Evolutionary conservation across 805 yeast species (phyloP).

Genomic region (Helenozyma baotianmanensis): DNA sequence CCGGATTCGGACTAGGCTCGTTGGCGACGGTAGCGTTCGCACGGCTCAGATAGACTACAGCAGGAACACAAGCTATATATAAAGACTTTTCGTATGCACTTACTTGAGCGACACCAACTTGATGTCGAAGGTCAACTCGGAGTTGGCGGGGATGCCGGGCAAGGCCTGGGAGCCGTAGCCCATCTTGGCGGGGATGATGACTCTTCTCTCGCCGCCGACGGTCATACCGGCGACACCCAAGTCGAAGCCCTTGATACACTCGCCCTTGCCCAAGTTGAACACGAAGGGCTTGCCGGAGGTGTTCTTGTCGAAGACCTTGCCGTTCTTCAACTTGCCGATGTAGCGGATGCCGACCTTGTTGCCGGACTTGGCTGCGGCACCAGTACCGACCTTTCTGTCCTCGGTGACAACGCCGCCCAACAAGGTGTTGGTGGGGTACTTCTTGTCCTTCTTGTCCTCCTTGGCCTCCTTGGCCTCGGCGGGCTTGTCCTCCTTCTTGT

Average conservation of each 20-base stretch:
- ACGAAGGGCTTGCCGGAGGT: slow-evolving; percentile 94
- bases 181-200: slow-evolving; percentile 90
- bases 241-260: slow-evolving; percentile 98
- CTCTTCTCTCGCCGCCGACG: slow-evolving; percentile 98
- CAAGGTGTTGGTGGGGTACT: slow-evolving; percentile 69
- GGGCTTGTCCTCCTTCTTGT: slow-evolving; percentile 14
- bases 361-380: slow-evolving; percentile 82
- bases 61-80: no score
- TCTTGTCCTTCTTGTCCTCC: slow-evolving; percentile 28
- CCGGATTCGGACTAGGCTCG: slow-evolving; percentile 11
- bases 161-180: slow-evolving; percentile 93
- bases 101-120: slow-evolving; percentile 88
- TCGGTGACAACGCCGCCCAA: slow-evolving; percentile 92
- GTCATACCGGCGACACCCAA: slow-evolving; percentile 98
- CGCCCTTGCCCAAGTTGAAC: slow-evolving; percentile 92
- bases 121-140: slow-evolving; percentile 93
- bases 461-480: slow-evolving; percentile 12
- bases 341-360: slow-evolving; percentile 93
- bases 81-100: no score
- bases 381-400: slow-evolving; percentile 87
- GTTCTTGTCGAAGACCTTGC: slow-evolving; percentile 95
- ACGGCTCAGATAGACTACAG: no score
- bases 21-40: slow-evolving; percentile 2
- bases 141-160: slow-evolving; percentile 98
- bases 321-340: slow-evolving; percentile 95